Conservation (phyloP, 2,329 filamentous ascomycete species). For the Fusarium sp. region DNA sequence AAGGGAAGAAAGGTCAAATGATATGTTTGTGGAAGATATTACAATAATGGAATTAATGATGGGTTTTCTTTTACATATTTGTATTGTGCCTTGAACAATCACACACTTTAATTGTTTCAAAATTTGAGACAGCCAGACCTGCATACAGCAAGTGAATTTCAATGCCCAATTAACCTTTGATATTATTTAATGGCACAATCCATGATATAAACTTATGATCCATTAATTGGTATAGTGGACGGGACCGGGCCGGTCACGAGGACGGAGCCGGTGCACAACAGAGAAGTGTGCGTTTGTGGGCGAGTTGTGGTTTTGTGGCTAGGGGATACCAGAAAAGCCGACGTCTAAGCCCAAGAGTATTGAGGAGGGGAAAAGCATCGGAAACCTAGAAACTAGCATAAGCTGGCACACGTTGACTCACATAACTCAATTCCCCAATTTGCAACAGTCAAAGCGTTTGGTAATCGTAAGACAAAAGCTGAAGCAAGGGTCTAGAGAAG, state of each 20-base stretch:
- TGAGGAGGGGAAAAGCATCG: no score
- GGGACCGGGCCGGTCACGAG: conserved; percentile 45
- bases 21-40: conserved; percentile 3
- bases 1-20: background rate
- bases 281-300: conserved; percentile 18
- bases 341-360: no score
- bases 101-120: conserved; percentile 14
- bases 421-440: no score
- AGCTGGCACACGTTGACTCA: no score
- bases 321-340: no score
- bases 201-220: conserved; percentile 6
- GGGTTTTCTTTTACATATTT: background rate
- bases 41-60: conserved; percentile 27
- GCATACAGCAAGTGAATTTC: background rate
- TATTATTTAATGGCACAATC: background rate
- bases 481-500: conserved; percentile 20
- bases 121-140: background rate
- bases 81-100: background rate
- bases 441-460: no score
- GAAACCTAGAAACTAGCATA: no score
- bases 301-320: background rate
- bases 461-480: conserved; percentile 11
- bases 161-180: background rate
- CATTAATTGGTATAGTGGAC: conserved; percentile 4
- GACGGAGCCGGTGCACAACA: conserved; percentile 33